Base-by-base conservation (phyloP, 177 flowering plant species). In the Tripterygium wilfordii region DNA sequence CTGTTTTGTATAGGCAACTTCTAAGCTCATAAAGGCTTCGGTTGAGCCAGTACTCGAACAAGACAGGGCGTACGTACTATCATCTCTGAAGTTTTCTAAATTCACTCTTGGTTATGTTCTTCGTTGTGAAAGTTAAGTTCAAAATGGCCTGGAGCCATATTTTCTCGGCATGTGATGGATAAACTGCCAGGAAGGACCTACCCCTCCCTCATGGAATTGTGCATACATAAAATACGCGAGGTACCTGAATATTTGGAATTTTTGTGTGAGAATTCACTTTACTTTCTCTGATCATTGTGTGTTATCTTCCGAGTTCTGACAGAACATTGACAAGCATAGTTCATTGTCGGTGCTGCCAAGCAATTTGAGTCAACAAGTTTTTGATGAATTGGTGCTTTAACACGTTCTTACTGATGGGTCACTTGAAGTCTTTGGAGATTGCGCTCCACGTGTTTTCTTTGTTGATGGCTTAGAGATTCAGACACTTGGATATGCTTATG, bases 21-120 rank as follows among this genome's bases (percentile, higher is more conserved):
- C 97, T 15, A 96, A 89, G 71, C 83, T 92, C 48, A 87, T 92
- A 56, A 86, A 48, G 68, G 59, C 72, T 35, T 65, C 73, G 17
- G 92, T 87, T 9, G 99, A 92, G 70, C 99, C 97, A 0, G 42
- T 89, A 28, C 72, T 89, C 26, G 97, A 92, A 49, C 90, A 84
- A 58, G 89, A 92, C 56, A 78, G 78, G 38, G 94, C 94, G 0
- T 21, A 49, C 8, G 45, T 85, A 30, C 42, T 88, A 47, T 63
- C 96, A 0, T 76, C 92, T n/a, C 70, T 92, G 20, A 92, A 67
- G 31, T 84, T 88, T 52, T 88, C 96, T 3, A 84, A 73, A 74
- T 63, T 88, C 36, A 82, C 94, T 26, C 97, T 92, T 62, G 99
- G 99, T n/a, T 85, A 91, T 19, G 94, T 92, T 47, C n/a, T n/a